phyloP scores from a whole-genome alignment of 257 asterid species.

The Fraxinus excelsior region DNA sequence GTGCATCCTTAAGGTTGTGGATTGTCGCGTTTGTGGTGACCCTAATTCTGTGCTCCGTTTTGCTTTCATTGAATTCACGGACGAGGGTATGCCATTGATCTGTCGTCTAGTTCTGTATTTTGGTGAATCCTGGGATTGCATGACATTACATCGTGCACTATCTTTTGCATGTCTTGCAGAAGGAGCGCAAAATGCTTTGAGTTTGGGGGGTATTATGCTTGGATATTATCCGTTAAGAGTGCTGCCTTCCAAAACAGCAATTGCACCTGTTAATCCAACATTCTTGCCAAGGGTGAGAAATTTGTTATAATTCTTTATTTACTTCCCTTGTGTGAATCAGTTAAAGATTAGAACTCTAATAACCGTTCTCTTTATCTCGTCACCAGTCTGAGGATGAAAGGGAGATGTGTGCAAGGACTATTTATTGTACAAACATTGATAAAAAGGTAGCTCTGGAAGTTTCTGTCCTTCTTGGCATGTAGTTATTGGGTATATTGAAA shows the following conservation, averaged over 20 bases:
- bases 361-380: slow-evolving; percentile 9
- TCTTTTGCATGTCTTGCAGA: slow-evolving; percentile 44
- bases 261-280: slow-evolving; percentile 78
- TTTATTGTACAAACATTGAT: slow-evolving; percentile 77
- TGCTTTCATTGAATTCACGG: slow-evolving; percentile 71
- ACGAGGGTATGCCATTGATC: slow-evolving; percentile 51
- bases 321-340: not conserved
- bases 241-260: slow-evolving; percentile 82
- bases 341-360: slow-evolving; percentile 21
- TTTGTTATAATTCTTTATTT: slow-evolving; percentile 7
- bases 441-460: slow-evolving; percentile 52
- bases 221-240: slow-evolving; percentile 75
- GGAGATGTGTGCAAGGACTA: slow-evolving; percentile 88
- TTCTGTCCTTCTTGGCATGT: not conserved
- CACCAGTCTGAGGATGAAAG: slow-evolving; percentile 82
- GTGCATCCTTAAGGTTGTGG: slow-evolving; percentile 58
- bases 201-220: slow-evolving; percentile 72
- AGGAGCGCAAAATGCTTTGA: slow-evolving; percentile 73
- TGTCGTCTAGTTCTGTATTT: slow-evolving; percentile 10
- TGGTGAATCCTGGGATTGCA: slow-evolving; percentile 3
- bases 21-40: slow-evolving; percentile 81
- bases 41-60: slow-evolving; percentile 82
- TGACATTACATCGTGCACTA: slow-evolving; percentile 10
- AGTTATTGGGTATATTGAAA: slow-evolving; percentile 6
- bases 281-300: slow-evolving; percentile 67